A percentile compares a stretch with the other conserved stretches of the same genome.
Evolutionary conservation across 345 rosid genomes (phyloP).

Genomic region (Bruguiera gymnorhiza): DNA sequence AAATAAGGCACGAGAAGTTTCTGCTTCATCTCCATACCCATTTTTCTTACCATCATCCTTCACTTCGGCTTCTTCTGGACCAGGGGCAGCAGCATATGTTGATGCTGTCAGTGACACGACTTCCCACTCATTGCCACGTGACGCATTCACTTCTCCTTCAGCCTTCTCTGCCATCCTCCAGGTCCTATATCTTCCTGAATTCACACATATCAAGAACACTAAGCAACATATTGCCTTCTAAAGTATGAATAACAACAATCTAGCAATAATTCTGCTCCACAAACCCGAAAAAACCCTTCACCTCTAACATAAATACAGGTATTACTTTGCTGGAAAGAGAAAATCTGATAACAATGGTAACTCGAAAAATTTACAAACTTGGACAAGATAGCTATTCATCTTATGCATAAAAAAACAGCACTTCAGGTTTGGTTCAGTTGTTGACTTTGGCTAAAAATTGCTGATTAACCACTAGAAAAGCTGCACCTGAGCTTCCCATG

Average conservation of each 20-base stretch:
- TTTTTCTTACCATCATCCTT: slow-evolving; percentile 38
- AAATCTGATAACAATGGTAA: too few relatives aligned
- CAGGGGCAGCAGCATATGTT: slow-evolving; percentile 85
- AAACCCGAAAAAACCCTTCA: neutral
- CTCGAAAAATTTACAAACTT: too few relatives aligned
- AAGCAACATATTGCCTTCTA: slow-evolving; percentile 1
- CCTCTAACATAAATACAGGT: neutral
- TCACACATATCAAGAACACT: neutral
- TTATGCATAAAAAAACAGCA: too few relatives aligned
- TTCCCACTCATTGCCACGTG: slow-evolving; percentile 88
- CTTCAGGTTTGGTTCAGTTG: too few relatives aligned
- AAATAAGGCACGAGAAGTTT: slow-evolving; percentile 60
- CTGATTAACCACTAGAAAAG: too few relatives aligned
- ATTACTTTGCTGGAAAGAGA: too few relatives aligned
- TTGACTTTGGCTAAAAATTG: too few relatives aligned
- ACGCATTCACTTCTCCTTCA: slow-evolving; percentile 31
- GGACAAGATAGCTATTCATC: too few relatives aligned
- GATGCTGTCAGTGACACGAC: slow-evolving; percentile 93
- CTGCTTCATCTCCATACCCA: slow-evolving; percentile 38
- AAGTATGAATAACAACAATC: neutral
- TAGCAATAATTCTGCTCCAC: neutral
- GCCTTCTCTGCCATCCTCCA: slow-evolving; percentile 43
- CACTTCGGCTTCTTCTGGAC: slow-evolving; percentile 48
- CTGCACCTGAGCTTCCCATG: too few relatives aligned
- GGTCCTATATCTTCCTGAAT: slow-evolving; percentile 8